Base-by-base conservation (phyloP, 176 grass and related monocot genomes). In the Melocanna baccifera region DNA sequence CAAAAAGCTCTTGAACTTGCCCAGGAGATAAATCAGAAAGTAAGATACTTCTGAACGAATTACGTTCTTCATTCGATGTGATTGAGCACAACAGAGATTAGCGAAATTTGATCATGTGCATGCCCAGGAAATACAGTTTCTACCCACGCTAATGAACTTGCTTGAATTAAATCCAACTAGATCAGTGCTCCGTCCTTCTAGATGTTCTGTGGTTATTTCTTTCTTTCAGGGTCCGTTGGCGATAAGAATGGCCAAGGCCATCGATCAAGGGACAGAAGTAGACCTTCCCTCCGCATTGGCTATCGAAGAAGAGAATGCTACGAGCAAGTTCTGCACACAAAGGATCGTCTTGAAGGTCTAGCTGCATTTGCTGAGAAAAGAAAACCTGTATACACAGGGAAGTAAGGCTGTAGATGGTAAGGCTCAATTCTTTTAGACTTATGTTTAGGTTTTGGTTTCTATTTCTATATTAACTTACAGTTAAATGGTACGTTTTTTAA, bases 361-460 rank as follows among this genome's bases (percentile, higher is more conserved):
- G 89, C 89, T 62, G 93, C 96, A 83, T 98, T 98, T 84, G 83
- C 93, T 0, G 96, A 98, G 83, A 98, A 98, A 82, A 81, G 93
- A 76, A 98, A 92, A 87, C 96, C 91, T 52, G 82, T 67, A 71
- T 98, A 94, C 53, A 88, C 74, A 42, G 93, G 96, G 73, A 93
- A 88, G 77, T 96, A 87, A 67, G 23, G 22, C 5, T 23, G 42
- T 39, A 6, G 0, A 41, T 62, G 68, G 3, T 80, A n/a, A n/a
- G n/a, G n/a, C n/a, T n/a, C n/a, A n/a, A n/a, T n/a, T n/a, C n/a
- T n/a, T n/a, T n/a, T n/a, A n/a, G n/a, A n/a, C n/a, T n/a, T n/a
- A n/a, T n/a, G n/a, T n/a, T n/a, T n/a, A n/a, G n/a, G n/a, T n/a
- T n/a, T n/a, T n/a, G n/a, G n/a, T n/a, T n/a, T n/a, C n/a, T n/a